Evolutionary conservation across 345 rosid species (phyloP), one percentile per base, ranked within the genome.

Genomic region (Eucalyptus decipiens): DNA sequence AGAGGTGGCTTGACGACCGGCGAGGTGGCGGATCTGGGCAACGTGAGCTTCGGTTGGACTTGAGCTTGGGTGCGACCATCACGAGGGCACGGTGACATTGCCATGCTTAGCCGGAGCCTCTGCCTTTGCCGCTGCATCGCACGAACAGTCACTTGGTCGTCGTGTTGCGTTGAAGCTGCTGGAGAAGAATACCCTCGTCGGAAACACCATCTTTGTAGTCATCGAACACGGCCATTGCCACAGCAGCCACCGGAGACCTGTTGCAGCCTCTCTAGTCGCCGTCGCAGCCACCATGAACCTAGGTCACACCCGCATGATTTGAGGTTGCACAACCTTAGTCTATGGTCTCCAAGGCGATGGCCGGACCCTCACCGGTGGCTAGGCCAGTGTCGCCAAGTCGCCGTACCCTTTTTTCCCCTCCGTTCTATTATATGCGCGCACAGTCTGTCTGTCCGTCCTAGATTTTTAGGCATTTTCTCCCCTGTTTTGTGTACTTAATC

Each of bases 331-430:
- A 0, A 42, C 42, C 45, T 1, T 1, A 0, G 26, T 34, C 43
- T 34, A 18, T 0, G 26, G 81, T 34, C 45, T 72, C 8, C 43
- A 34, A 34, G 45, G 14, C 11, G 15, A 72, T 72, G 81, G 45
- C 28, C 1, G 18, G 15, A 19, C 45, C 45, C 5, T 72, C 1
- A 1, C 45, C 9, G 15, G 24, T 32, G 14, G 45, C 80, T 0
- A 0, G 4, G 34, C 32, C 3, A 30, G 7, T 28, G 69, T 0
- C 34, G 3, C 69, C 9, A 10, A 11, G 42, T 19, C 12, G 0
- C 80, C 7, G 0, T 3, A 5, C 7, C 80, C 14, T 14, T 2
- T 1, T 62, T 62, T 62, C 69, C 34, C 69, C 34, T 62, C 69
- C 32, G 4, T 30, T 60, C 67, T 18, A 12, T 60, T 4, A 58